Base-by-base conservation (phyloP, 2,329 filamentous ascomycete genomes). In the Nothophaeocryptopus gaeumannii region DNA sequence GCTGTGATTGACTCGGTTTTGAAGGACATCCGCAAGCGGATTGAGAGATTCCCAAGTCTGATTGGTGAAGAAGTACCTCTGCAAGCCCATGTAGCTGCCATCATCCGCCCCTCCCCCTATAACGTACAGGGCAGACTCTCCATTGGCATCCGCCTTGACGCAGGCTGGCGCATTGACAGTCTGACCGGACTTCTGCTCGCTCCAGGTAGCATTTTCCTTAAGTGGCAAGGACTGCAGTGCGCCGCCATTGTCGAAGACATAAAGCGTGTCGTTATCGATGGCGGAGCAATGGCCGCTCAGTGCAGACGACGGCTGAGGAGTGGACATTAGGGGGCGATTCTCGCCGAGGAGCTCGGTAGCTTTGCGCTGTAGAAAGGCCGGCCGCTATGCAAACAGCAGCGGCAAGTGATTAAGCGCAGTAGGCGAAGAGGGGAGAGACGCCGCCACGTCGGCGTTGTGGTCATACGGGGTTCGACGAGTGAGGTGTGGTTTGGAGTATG, bases 271-370 rank as follows among this genome's bases (percentile, higher is more conserved):
- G 66, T 90, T 78, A 74, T 88, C 78, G 54, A 96, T 79, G 64
- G 86, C 82, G 50, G 90, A 89, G 72, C 92, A 97, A 63, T 88
- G 84, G 70, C 85, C 83, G 68, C 83, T 80, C 67, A 96, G 74
- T 55, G 84, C 75, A 65, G 83, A 78, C 45, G 80, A 74, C 45
- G 90, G 89, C 64, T 82, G 73, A 41, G 89, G 89, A 49, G 85
- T 76, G 64, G 83, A 74, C 89, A 95, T 95, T 42, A 37, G 45
- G 40, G 50, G 50, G 35, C 39, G 39, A 41, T 38, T 39, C 47
- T 48, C 54, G 57, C 53, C 48, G 52, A 51, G 51, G 51, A 46
- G 48, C 35, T 33, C 44, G 43, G 47, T 34, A 48, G 49, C 47
- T 57, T 58, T 56, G 55, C 54, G 54, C 52, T 45, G 52, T 39